Percentiles rank a stretch among this genome's conserved stretches.
phyloP scores from a whole-genome alignment of 2,329 filamentous ascomycete genomes.

The Cercospora berteroae region DNA sequence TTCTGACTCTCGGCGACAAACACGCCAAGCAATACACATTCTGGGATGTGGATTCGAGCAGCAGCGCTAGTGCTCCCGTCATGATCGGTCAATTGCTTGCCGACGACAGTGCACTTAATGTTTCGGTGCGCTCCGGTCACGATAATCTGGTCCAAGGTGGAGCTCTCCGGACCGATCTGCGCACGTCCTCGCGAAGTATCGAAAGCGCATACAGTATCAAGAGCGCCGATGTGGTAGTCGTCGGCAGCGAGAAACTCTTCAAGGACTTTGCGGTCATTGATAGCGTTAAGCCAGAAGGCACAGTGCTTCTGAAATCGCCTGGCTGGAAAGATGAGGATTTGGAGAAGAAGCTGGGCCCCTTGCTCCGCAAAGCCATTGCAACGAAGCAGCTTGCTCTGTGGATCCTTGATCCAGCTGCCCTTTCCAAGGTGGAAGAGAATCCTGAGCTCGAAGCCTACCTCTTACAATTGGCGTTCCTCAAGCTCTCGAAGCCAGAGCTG shows the following conservation, averaged over 20 bases:
- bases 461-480: constrained; percentile 78
- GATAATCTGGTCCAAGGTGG: constrained; percentile 72
- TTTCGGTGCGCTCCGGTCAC: constrained; percentile 58
- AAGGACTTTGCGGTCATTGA: constrained; percentile 68
- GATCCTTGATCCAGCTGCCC: constrained; percentile 69
- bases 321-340: constrained; percentile 83
- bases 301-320: constrained; percentile 61
- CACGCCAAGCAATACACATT: constrained; percentile 82
- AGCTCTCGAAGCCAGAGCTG: constrained; percentile 67
- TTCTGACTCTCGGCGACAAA: constrained; percentile 44
- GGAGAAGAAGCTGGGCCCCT: constrained; percentile 76
- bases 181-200: constrained; percentile 76
- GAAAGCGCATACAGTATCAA: constrained; percentile 81
- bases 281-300: constrained; percentile 41
- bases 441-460: constrained; percentile 62
- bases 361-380: constrained; percentile 68
- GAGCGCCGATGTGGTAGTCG: constrained; percentile 73
- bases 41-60: constrained; percentile 83
- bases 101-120: constrained; percentile 59
- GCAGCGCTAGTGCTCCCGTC: constrained; percentile 62
- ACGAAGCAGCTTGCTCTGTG: constrained; percentile 70
- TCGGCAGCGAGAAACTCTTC: constrained; percentile 77
- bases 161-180: constrained; percentile 77
- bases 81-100: constrained; percentile 60
- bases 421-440: constrained; percentile 66